phyloP scores from a whole-genome alignment of 768 basidiomycete genomes.

The Hypholoma sublateritium region DNA sequence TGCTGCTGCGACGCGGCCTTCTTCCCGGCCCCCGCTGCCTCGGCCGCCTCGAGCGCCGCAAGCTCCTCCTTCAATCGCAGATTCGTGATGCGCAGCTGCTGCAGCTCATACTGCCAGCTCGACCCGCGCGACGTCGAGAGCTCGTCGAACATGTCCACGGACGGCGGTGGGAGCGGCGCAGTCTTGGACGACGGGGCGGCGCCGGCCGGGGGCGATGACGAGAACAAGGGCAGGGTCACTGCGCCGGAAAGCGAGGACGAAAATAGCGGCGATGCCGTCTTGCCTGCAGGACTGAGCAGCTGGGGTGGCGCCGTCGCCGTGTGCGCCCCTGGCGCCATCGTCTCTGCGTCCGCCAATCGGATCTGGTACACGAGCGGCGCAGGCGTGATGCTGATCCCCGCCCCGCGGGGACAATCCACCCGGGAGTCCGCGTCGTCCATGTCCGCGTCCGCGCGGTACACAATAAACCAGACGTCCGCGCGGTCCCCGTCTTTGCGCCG shows the following conservation, averaged over 20 bases:
- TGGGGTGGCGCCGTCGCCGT: slow-evolving; percentile 1
- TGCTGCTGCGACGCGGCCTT: not conserved
- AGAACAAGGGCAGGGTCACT: not conserved
- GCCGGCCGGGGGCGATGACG: not conserved
- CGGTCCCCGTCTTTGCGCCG: slow-evolving; percentile 33
- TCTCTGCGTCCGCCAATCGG: slow-evolving; percentile 25
- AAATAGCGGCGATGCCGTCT: slow-evolving; percentile 5
- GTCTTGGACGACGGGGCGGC: not conserved
- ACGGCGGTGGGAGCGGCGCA: not conserved
- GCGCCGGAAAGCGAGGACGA: slow-evolving; percentile 13
- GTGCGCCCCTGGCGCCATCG: slow-evolving; percentile 7
- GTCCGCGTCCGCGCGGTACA: slow-evolving; percentile 25
- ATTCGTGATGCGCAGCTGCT: slow-evolving; percentile 65
- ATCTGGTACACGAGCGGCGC: slow-evolving; percentile 40
- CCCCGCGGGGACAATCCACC: not conserved
- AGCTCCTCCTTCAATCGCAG: slow-evolving; percentile 19
- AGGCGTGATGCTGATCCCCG: slow-evolving; percentile 27
- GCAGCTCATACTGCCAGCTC: slow-evolving; percentile 93
- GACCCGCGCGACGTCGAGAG: slow-evolving; percentile 65
- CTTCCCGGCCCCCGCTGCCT: not conserved
- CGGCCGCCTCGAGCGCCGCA: slow-evolving; percentile 12
- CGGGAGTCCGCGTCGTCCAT: slow-evolving; percentile 1
- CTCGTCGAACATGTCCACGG: slow-evolving; percentile 64
- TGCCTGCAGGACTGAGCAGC: not conserved
- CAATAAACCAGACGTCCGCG: slow-evolving; percentile 25